Evolutionary conservation across 2,329 filamentous ascomycete genomes (phyloP).

Genomic region (Aspergillus puulaauensis): DNA sequence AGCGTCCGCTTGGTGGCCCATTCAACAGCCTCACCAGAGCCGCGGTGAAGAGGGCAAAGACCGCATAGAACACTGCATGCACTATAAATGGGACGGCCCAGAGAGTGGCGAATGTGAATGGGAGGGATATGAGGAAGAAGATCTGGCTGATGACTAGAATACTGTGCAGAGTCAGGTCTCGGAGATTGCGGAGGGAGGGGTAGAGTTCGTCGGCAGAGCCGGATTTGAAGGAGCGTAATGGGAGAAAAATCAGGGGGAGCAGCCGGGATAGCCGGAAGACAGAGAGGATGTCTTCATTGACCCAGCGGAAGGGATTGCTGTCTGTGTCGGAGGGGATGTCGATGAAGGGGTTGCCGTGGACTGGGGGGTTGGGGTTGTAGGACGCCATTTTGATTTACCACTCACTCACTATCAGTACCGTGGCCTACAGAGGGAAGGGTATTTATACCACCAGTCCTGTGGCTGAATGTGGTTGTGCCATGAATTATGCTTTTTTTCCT

Average conservation of each 20-base stretch:
- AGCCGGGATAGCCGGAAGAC: neutral
- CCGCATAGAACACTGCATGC: neutral
- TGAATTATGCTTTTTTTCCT: neutral
- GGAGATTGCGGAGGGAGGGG: neutral
- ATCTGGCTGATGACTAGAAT: neutral
- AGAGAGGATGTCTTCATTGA: neutral
- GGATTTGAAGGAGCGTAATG: neutral
- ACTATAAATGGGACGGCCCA: neutral
- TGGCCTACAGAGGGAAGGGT: neutral
- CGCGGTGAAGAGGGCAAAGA: neutral
- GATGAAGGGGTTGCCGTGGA: conserved; percentile 4
- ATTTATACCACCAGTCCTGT: neutral
- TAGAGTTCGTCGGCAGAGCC: conserved; percentile 1
- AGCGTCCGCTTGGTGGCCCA: neutral
- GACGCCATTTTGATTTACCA: conserved; percentile 1
- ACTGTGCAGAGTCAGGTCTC: neutral
- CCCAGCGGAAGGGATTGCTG: neutral
- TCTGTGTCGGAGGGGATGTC: conserved; percentile 5
- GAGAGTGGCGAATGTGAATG: neutral
- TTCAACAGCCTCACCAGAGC: neutral
- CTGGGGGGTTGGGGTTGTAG: neutral
- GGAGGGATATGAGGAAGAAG: neutral
- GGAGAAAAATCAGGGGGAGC: neutral
- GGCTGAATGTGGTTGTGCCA: neutral
- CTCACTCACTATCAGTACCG: neutral